Base-by-base conservation (phyloP, 2,329 filamentous ascomycete species). In the Penicillium sp. region DNA sequence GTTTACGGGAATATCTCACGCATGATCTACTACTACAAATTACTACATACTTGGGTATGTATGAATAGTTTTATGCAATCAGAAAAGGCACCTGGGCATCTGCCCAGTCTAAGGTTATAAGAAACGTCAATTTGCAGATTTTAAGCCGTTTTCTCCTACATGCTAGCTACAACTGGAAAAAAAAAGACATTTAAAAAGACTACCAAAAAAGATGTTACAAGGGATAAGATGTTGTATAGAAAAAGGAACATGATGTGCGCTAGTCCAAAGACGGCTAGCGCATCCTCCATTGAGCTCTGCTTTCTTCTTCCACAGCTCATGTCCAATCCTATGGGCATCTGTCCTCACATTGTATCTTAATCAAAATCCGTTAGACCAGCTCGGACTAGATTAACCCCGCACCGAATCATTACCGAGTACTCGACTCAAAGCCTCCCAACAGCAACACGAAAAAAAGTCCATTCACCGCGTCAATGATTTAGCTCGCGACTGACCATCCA, bases 401-500 rank as follows among this genome's bases (percentile, higher is more conserved):
- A 23, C 6, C n/a, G 19, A 49, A 33, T 7, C 0, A 33, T 10
- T 13, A 19, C 12, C 9, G 13, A 53, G 3, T 9, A 12, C n/a
- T 19, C 27, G 13, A 23, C 42, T 53, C n/a, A 29, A 43, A 53
- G 42, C 15, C 27, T 19, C 17, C 19, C 23, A 35, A 27, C 25
- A 31, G 23, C 19, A 35, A 29, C 45, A 17, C 42, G 31, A 33
- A 27, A 42, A 57, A 57, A 57, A 41, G 44, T 25, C 27, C 52
- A 15, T 38, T 45, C 41, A 53, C 48, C 59, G 51, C 42, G 55
- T 58, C 55, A 44, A 65, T 64, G 60, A 61, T 59, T 49, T 63
- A 60, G 57, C 41, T 48, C 42, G 29, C 19, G 43, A 36, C 45
- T 29, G 41, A 49, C 54, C 64, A 64, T 58, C 52, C 64, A 72